Evolutionary conservation across 2,329 filamentous ascomycete genomes (phyloP).

Genomic region (Colletotrichum salicis): DNA sequence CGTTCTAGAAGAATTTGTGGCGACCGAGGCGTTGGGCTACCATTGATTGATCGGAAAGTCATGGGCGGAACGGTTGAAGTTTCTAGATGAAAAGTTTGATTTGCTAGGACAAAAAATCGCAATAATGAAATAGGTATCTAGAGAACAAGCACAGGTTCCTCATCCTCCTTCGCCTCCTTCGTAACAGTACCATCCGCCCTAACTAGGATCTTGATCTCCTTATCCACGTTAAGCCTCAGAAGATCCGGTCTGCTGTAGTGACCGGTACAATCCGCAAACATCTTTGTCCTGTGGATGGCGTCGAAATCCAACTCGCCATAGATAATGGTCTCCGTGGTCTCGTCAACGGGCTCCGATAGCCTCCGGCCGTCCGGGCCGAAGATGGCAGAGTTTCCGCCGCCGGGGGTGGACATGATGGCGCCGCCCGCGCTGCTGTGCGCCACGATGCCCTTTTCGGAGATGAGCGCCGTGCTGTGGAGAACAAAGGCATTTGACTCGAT

Average conservation of each 20-base stretch:
- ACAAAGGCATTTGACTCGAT: slow-evolving; percentile 57
- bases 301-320: slow-evolving; percentile 62
- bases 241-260: slow-evolving; percentile 53
- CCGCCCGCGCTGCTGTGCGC: slow-evolving; percentile 51
- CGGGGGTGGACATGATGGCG: slow-evolving; percentile 49
- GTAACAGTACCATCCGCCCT: neutral
- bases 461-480: slow-evolving; percentile 50
- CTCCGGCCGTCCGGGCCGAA: slow-evolving; percentile 63
- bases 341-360: slow-evolving; percentile 51
- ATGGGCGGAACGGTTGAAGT: neutral
- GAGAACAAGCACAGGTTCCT: neutral
- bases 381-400: slow-evolving; percentile 60
- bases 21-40: too few species aligned
- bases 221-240: slow-evolving; percentile 44
- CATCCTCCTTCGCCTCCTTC: slow-evolving; percentile 6
- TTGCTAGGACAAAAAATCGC: neutral
- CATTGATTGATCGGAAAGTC: too few species aligned
- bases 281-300: slow-evolving; percentile 51
- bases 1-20: too few species aligned
- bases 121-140: neutral
- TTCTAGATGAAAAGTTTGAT: neutral
- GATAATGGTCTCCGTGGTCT: slow-evolving; percentile 58
- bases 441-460: slow-evolving; percentile 52
- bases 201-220: neutral
- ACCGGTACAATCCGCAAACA: slow-evolving; percentile 51